Base-by-base conservation (phyloP, 2,329 filamentous ascomycete genomes). In the Aspergillus aculeatinus region DNA sequence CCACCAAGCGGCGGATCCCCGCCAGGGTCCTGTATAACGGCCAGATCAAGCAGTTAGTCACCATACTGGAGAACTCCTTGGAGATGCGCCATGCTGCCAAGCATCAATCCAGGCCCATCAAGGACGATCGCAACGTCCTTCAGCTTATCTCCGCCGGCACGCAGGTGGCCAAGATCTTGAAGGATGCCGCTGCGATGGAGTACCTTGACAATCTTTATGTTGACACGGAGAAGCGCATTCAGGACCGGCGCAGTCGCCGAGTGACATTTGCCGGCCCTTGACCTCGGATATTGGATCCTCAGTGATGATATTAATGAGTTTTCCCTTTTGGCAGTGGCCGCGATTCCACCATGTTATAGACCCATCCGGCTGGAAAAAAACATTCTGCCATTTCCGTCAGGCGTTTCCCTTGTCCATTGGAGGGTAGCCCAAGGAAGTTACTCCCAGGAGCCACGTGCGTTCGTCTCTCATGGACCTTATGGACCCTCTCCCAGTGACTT, bases 41-140 rank as follows among this genome's bases (percentile, higher is more conserved):
- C 61, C 91, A 96, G 78, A 96, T 96, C 78, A 95, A 94, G 79
- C 91, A 95, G 76, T 87, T 96, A 76, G 89, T 95, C 65, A 95
- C 91, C 48, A 90, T 95, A 31, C 79, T 96, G 68, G 91, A 96
- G 73, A 96, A 95, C 77, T 93, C 90, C 51, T 81, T 96, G 70
- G 91, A 94, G 79, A 93, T 93, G 90, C 84, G 91, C 64, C 90
- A 94, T 75, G 89, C 90, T 60, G 89, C 90, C 52, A 92, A 92
- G 76, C 89, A 93, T 77, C 90, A 93, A 77, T 90, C 87, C 65
- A 85, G 91, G 62, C 90, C 90, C 21, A 83, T 93, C 65, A 95
- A 94, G 80, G 91, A 96, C 79, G 91, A 96, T 77, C 85, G 91
- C 68, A 94, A 95, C 75, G 91, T 96, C 64, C 82, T 96, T 60